Conservation (phyloP, 371 early-diverging fungal species). For the Mucor lusitanicus region DNA sequence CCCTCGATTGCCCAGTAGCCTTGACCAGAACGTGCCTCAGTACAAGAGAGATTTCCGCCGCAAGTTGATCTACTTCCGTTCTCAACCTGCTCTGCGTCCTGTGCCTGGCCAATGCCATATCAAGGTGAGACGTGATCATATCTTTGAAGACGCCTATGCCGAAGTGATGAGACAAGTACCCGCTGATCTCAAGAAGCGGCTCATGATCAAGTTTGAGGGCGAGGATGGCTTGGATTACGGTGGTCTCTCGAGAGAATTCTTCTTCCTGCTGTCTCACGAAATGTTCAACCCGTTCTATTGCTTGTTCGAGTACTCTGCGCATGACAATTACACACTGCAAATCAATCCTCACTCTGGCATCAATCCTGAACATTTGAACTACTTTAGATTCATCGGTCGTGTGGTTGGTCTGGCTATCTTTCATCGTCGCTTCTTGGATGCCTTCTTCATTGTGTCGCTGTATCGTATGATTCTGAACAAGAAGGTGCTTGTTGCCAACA, state of each 20-base stretch:
- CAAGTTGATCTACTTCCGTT: constrained; percentile 93
- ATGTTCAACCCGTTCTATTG: constrained; percentile 98
- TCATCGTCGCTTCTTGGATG: constrained; percentile 95
- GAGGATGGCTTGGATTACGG: constrained; percentile 99
- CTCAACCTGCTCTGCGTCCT: constrained; percentile 88
- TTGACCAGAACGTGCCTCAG: constrained; percentile 94
- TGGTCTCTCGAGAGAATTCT: constrained; percentile 97
- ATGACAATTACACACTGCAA: constrained; percentile 96
- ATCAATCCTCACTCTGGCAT: constrained; percentile 95
- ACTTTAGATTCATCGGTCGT: constrained; percentile 98
- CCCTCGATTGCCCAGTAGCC: constrained; percentile 91
- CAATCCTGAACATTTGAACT: constrained; percentile 97
- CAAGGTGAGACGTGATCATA: constrained; percentile 82
- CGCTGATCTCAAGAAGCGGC: constrained; percentile 87
- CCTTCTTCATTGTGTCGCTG: constrained; percentile 95
- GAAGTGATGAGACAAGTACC: constrained; percentile 89
- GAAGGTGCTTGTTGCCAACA: constrained; percentile 85
- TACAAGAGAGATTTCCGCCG: constrained; percentile 98
- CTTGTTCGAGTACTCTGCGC: constrained; percentile 96
- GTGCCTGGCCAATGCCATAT: constrained; percentile 89
- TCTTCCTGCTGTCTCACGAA: constrained; percentile 94
- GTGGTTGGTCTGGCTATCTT: constrained; percentile 96
- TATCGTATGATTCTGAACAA: constrained; percentile 96
- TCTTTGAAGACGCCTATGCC: constrained; percentile 94
- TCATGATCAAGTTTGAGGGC: constrained; percentile 97